These are phyloP conservation scores for Coleophoma cylindrospora DNA, from an alignment of 2,329 filamentous ascomycete species.

Conservation along the genomic window DNA sequence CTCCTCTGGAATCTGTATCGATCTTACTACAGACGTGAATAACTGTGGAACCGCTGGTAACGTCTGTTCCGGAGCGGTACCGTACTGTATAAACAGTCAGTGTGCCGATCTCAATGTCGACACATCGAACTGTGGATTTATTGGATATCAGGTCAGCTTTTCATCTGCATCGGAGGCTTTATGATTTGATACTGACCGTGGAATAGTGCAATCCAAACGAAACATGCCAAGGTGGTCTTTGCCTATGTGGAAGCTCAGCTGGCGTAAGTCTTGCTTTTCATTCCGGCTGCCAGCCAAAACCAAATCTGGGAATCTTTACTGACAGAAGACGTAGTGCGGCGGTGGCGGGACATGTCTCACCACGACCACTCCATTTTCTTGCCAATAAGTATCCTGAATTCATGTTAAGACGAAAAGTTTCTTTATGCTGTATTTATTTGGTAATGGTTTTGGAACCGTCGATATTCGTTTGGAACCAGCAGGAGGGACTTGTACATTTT, in stretches of 20 bases:
- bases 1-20: too few relatives aligned
- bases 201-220: not conserved
- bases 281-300: not conserved
- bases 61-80: too few relatives aligned
- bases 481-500: too few relatives aligned
- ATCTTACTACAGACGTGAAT: too few relatives aligned
- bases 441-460: too few relatives aligned
- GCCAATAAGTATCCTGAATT: not conserved
- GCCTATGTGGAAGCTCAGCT: not conserved
- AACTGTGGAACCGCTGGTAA: too few relatives aligned
- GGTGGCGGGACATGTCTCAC: not conserved
- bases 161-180: too few relatives aligned
- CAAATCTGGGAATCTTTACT: not conserved
- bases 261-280: not conserved
- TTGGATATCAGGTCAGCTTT: too few relatives aligned
- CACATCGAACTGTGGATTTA: too few relatives aligned
- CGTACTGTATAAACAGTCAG: too few relatives aligned
- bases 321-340: not conserved
- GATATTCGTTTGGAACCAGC: too few relatives aligned
- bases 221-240: not conserved
- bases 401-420: not conserved
- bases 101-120: too few relatives aligned
- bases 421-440: not conserved
- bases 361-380: not conserved
- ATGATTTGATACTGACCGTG: not conserved